Conservation (phyloP, 352 stramenopile species). For the Pythium apleroticum region DNA sequence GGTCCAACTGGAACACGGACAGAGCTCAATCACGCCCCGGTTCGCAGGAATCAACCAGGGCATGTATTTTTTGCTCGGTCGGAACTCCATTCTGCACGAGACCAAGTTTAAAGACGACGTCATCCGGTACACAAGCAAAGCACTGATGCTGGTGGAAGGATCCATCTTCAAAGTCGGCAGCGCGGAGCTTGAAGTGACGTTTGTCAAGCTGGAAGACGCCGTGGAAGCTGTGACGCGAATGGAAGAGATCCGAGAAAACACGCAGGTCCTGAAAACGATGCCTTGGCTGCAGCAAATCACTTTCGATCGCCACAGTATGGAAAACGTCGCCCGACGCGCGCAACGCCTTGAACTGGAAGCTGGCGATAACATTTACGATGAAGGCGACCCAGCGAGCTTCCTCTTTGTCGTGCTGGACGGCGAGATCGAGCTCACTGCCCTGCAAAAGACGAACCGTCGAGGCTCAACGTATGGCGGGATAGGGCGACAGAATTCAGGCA, state of each 20-base stretch:
- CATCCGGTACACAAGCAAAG: slow-evolving; percentile 66
- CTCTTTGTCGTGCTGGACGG: slow-evolving; percentile 66
- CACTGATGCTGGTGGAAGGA: slow-evolving; percentile 65
- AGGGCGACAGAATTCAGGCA: slow-evolving; percentile 5
- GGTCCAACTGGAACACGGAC: slow-evolving; percentile 59
- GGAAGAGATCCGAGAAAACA: slow-evolving; percentile 48
- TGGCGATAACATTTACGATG: slow-evolving; percentile 58
- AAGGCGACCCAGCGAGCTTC: slow-evolving; percentile 57
- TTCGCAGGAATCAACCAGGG: slow-evolving; percentile 63
- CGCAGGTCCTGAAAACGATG: slow-evolving; percentile 42
- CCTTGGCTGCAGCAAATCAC: slow-evolving; percentile 65
- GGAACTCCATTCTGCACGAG: slow-evolving; percentile 44
- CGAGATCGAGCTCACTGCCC: slow-evolving; percentile 37
- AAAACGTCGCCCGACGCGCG: slow-evolving; percentile 47
- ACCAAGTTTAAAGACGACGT: slow-evolving; percentile 36
- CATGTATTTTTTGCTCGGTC: slow-evolving; percentile 69
- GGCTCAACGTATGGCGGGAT: not conserved
- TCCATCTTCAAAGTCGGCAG: slow-evolving; percentile 64
- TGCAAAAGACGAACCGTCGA: slow-evolving; percentile 10
- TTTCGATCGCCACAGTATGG: slow-evolving; percentile 41
- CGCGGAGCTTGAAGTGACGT: slow-evolving; percentile 63
- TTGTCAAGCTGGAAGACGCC: slow-evolving; percentile 37
- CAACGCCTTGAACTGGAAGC: slow-evolving; percentile 41
- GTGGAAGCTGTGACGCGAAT: slow-evolving; percentile 17
- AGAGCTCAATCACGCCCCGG: slow-evolving; percentile 56